Percentiles rank a stretch among this genome's conserved stretches.
These are phyloP conservation scores for Didymella pinodella DNA, from an alignment of 2,329 filamentous ascomycete genomes.

Conservation along the genomic window DNA sequence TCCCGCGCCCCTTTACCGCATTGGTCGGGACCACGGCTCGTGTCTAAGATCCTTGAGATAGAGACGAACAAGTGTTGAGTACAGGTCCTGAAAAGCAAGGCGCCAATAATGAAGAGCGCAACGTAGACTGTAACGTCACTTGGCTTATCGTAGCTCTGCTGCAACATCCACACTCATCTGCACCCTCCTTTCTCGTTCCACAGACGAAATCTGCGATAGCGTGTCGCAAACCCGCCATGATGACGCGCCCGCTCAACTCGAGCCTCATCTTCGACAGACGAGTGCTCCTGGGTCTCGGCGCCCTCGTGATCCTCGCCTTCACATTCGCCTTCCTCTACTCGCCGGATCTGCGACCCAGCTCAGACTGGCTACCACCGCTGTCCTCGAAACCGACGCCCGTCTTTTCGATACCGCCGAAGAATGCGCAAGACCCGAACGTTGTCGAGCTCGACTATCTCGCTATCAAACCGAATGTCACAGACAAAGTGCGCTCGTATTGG, in stretches of 20 bases:
- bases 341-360: constrained; percentile 33
- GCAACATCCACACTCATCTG: not conserved
- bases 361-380: constrained; percentile 39
- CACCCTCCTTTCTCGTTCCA: not conserved
- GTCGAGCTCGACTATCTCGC: constrained; percentile 44
- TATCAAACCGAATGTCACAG: constrained; percentile 40
- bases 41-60: constrained; percentile 21
- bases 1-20: constrained; percentile 32
- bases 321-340: constrained; percentile 41
- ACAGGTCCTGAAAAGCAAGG: constrained; percentile 18
- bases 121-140: constrained; percentile 5
- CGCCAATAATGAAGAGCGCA: constrained; percentile 29
- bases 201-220: constrained; percentile 9
- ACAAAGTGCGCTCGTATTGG: constrained; percentile 42
- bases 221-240: constrained; percentile 21
- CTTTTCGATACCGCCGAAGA: constrained; percentile 38
- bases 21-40: constrained; percentile 21
- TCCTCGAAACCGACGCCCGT: constrained; percentile 30
- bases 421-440: constrained; percentile 37
- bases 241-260: constrained; percentile 35
- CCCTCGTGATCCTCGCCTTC: constrained; percentile 33
- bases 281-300: constrained; percentile 33
- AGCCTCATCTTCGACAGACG: constrained; percentile 40
- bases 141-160: constrained; percentile 3
- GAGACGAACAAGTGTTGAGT: constrained; percentile 11